A percentile compares a stretch with the other conserved stretches of the same genome.
These are phyloP conservation scores for Centrapalus pauciflorus DNA, from an alignment of 129 eudicot genomes.

Conservation along the genomic window DNA sequence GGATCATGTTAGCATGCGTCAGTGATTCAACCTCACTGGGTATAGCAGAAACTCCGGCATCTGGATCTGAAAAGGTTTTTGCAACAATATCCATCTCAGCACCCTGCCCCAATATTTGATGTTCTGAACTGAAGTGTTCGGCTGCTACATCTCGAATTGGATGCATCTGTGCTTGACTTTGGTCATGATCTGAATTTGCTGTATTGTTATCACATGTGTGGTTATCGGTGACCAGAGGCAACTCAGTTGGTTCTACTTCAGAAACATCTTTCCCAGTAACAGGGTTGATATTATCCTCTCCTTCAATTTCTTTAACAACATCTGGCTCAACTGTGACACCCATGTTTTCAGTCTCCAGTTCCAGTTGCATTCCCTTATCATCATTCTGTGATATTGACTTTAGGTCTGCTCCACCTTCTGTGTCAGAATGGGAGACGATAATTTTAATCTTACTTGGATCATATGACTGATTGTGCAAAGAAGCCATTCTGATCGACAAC, in stretches of 20 bases:
- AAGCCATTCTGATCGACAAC: conserved; percentile 41
- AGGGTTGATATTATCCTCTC: conserved; percentile 18
- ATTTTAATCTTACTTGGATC: conserved; percentile 52
- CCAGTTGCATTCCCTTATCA: conserved; percentile 12
- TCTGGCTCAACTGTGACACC: conserved; percentile 13
- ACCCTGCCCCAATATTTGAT: conserved; percentile 21
- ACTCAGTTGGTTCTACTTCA: conserved; percentile 25
- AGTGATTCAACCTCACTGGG: conserved; percentile 19
- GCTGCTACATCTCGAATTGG: conserved; percentile 22
- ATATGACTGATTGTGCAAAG: conserved; percentile 52
- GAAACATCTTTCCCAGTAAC: conserved; percentile 14
- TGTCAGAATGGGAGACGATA: conserved; percentile 20
- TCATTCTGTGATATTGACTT: conserved; percentile 21
- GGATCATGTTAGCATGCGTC: conserved; percentile 16
- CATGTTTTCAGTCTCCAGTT: conserved; percentile 1
- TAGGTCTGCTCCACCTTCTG: conserved; percentile 23
- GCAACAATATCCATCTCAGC: conserved; percentile 35
- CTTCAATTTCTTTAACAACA: conserved; percentile 22
- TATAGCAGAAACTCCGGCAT: conserved; percentile 24
- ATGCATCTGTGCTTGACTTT: conserved; percentile 20
- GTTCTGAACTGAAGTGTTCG: conserved; percentile 22
- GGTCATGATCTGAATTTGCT: conserved; percentile 8
- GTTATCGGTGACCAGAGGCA: conserved; percentile 20
- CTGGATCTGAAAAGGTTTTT: conserved; percentile 25
- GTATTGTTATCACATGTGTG: conserved; percentile 24